phyloP scores from a whole-genome alignment of 345 rosid genomes.

The Rhodamnia argentea region DNA sequence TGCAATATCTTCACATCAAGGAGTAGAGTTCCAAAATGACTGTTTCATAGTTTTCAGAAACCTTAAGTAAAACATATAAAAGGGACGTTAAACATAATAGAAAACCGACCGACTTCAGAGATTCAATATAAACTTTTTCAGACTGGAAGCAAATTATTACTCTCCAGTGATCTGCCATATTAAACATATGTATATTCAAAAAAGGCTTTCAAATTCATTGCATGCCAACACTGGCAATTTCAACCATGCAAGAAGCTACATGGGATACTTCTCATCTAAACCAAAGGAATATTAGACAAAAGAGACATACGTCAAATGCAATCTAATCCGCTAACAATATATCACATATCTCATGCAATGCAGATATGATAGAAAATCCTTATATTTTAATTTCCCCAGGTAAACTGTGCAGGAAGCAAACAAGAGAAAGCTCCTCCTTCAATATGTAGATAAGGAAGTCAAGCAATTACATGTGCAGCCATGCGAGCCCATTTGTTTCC shows the following conservation, averaged over 20 bases:
- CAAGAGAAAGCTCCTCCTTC: neutral
- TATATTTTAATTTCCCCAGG: neutral
- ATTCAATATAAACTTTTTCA: neutral
- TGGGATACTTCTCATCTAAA: neutral
- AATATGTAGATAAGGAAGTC: neutral
- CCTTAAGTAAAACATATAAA: neutral
- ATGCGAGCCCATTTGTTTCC: conserved; percentile 99
- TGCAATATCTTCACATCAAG: neutral
- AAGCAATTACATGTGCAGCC: conserved; percentile 82
- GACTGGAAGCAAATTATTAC: neutral
- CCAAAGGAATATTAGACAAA: neutral
- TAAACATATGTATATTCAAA: neutral
- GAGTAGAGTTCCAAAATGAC: neutral
- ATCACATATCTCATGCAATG: neutral
- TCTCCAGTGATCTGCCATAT: neutral
- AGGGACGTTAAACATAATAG: neutral
- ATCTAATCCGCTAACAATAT: neutral
- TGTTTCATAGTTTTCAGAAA: neutral
- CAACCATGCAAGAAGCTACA: neutral
- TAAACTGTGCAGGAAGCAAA: neutral
- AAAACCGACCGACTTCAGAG: neutral
- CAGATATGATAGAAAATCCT: neutral
- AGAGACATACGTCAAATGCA: neutral
- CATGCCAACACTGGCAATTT: neutral
- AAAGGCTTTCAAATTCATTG: neutral